Base-by-base conservation (phyloP, 2,329 filamentous ascomycete species). In the Biscogniauxia marginata region DNA sequence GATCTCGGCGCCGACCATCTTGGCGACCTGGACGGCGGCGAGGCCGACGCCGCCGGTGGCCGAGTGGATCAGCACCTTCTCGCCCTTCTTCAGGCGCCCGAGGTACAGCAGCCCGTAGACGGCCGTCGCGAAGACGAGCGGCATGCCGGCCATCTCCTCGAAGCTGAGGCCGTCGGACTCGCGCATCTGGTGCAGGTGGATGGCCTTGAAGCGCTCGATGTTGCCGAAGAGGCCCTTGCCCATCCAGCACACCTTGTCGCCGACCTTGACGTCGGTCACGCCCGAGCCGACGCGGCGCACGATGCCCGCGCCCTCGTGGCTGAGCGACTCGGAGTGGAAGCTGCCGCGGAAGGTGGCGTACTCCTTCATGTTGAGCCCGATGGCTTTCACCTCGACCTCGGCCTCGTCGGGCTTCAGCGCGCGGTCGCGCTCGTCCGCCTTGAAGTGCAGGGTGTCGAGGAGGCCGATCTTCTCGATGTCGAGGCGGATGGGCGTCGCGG, bases 21-120 rank as follows among this genome's bases (percentile, higher is more conserved):
- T 67, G 20, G 76, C 75, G 1, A 81, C 60, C 18, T 73, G 69
- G 3, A 81, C 59, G 1, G 76, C 78, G 3, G 74, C 74, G 30
- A 78, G 70, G 1, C 79, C 80, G 18, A 75, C 67, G 0, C 72
- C 72, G 46, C 78, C 77, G 3, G 76, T 73, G 3, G 74, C 80
- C 5, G 73, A 71, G 49, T 79, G 75, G 19, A 82, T 69, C 8
- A 82, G 67, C 3, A 80, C 70, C 3, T 58, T 70, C 23, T 71
- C 63, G 0, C 65, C 70, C 0, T 58, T 57, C 4, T 59, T 55
- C 18, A 76, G 61, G 1, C 61, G 59, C 0, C 68, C 72, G 21
- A 70, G 44, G 11, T 68, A 57, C 7, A 71, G 63, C 1, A 84
- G 63, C 1, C 71, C 74, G 52, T 81, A 75, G 52, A 74, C 73